Evolutionary conservation across 768 basidiomycete genomes (phyloP), one percentile per base, ranked within the genome.

Genomic region (Auricularia heimuer): DNA sequence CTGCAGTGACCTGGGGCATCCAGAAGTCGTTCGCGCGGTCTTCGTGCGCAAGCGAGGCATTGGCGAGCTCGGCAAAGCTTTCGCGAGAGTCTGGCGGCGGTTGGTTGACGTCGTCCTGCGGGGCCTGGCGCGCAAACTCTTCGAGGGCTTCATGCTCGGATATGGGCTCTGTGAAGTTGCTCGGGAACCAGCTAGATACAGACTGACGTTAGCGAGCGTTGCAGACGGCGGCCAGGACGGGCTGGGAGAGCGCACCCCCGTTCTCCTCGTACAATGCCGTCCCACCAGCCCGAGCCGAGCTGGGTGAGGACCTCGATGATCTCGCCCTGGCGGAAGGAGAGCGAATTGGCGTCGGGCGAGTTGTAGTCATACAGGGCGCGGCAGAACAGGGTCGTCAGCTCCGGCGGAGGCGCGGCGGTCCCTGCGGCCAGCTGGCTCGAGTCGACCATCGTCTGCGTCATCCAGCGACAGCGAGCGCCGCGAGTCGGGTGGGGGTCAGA

Each of bases 251-350:
- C 56, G 24, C 56, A 60, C 65, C 96, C 96, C 62, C 96, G 85
- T 74, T 90, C 88, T 64, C 92, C 90, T 61, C 87, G 85, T 24
- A 97, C 81, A 66, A 97, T 78, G 3, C 96, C 96, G 74, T 99
- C 96, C 97, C 95, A 98, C 96, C 96, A 99, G 16, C 96, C 96
- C 3, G 91, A 91, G 44, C 92, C 90, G 64, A 98, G 85, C 70
- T 87, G 88, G 11, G 89, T 91, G 63, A 96, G 81, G 66, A 98
- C 93, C 75, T 98, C 93, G 68, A 99, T 97, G 69, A 98, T 83
- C 72, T 98, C 94, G 68, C 87, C 89, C 69, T 83, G 85, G 67
- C 75, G 80, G 75, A 99, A 98, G 16, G 91, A 91, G 54, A 99
- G 83, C 0, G 96, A 90, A 2, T 94, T 93, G 54, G 85, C 80